These are phyloP conservation scores for Daldinia caldariorum DNA, from an alignment of 495 filamentous ascomycete genomes.

Conservation along the genomic window DNA sequence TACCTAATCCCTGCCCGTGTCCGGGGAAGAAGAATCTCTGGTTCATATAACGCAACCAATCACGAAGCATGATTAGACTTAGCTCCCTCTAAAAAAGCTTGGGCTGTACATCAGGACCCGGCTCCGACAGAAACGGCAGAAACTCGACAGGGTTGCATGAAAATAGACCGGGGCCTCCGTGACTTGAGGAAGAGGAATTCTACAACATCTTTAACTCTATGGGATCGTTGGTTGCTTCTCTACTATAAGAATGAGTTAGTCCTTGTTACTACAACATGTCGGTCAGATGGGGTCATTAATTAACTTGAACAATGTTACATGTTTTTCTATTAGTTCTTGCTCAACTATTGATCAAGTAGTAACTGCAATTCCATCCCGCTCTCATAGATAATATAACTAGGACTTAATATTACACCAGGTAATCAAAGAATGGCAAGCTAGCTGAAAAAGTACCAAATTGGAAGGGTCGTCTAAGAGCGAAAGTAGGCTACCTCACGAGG, in stretches of 20 bases:
- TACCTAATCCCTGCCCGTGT: constrained; percentile 8
- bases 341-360: neutral
- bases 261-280: too few species aligned
- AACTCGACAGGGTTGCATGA: constrained; percentile 32
- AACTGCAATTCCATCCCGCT: neutral
- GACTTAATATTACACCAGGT: neutral
- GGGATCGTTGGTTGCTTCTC: too few species aligned
- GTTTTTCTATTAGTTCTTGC: neutral
- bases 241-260: too few species aligned
- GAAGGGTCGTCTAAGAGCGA: too few species aligned
- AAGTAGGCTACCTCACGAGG: too few species aligned
- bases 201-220: neutral
- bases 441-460: neutral
- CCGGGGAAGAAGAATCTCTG: constrained; percentile 29
- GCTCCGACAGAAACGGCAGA: constrained; percentile 18
- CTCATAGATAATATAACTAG: neutral
- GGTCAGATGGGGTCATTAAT: neutral
- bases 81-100: constrained; percentile 10
- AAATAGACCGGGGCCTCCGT: constrained; percentile 33
- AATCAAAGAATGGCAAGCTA: neutral
- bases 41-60: constrained; percentile 6
- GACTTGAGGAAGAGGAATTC: constrained; percentile 14
- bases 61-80: neutral
- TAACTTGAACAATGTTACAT: neutral
- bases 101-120: constrained; percentile 10